Base-by-base conservation (phyloP, 441 rosid genomes). In the Syzygium syzygioides region DNA sequence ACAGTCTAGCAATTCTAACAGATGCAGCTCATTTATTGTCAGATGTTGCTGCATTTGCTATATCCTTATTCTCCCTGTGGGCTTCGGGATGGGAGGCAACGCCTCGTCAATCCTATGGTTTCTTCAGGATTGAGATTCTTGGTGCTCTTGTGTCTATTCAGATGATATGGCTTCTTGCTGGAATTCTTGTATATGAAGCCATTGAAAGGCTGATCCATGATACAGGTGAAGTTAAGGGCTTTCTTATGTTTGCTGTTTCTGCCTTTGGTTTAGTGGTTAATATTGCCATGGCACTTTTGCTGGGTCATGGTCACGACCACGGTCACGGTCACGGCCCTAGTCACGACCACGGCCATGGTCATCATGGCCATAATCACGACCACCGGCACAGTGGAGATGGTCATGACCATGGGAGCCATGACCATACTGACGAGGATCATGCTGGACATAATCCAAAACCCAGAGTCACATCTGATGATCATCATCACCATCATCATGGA, bases 41-140 rank as follows among this genome's bases (percentile, higher is more conserved):
- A 4, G 96, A 94, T 84, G 96, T 96, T 87, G 97, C 96, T 34
- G 95, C 95, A 28, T 94, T 95, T 87, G 96, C 96, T 6, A 94
- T 94, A 86, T 95, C 98, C 1, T 88, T 95, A 86, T 94, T 95
- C 87, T 94, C 95, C 19, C 89, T 95, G 45, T 94, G 98, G 98
- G 98, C 96, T 53, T 68, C 96, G 1, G 96, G 96, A 34, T 95
- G 98, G 97, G 97, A 95, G 87, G 97, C 97, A 4, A 95, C 86
- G 54, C 97, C 98, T 1, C 93, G 94, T 20, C 98, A 94, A 87
- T 93, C 98, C 41, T 95, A 95, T 85, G 98, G 97, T 23, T 95
- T 95, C 88, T 93, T 94, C 91, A 92, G 96, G 89, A 93, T 94
- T 76, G 95, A 94, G 93, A 94, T 95, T 80, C 94, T 95, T 25